Evolutionary conservation across 2,329 filamentous ascomycete species (phyloP), one percentile per base, ranked within the genome.

Genomic region (Ophiocordyceps camponoti-floridani): DNA sequence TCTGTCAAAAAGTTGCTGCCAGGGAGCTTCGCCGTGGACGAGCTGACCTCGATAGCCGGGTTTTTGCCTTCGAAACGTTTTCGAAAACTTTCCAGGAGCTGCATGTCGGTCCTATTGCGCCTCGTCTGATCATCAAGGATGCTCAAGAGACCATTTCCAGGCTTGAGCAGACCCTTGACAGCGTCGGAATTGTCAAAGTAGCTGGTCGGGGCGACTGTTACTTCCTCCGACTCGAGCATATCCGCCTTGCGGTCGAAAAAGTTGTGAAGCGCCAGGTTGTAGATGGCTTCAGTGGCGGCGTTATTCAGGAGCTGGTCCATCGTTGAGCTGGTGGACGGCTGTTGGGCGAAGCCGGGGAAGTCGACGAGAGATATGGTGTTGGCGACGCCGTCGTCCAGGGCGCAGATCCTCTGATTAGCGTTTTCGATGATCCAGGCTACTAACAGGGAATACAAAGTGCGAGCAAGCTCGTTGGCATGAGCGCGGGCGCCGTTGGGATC

Each of bases 161-260:
- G 73, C 66, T 96, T 98, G 45, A 98, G 68, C 30, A 98, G 71
- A 12, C 87, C 89, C 55, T 84, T 86, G 48, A 95, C 87, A 10
- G 89, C 87, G 59, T 96, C 91, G 0, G 84, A 87, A 61, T 96
- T 98, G 62, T 98, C 91, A 54, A 95, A 98, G 62, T 96, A 98
- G 65, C 86, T 94, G 0, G 89, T 95, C 1, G 88, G 81, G 2
- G 88, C 75, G 3, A 98, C 85, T 30, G 72, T 78, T 33, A 98
- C 85, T 58, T 98, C 91, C 60, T 98, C 91, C 1, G 82, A 87
- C 57, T 98, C 91, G 19, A 98, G 72, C 64, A 94, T 77, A 49
- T 96, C 89, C 0, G 88, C 87, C 61, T 91, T 93, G 52, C 82
- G 80, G 56, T 95, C 88, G 60, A 96, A 98, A 65, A 98, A 96